phyloP scores from a whole-genome alignment of 257 asterid species.

The Cinchona pubescens region DNA sequence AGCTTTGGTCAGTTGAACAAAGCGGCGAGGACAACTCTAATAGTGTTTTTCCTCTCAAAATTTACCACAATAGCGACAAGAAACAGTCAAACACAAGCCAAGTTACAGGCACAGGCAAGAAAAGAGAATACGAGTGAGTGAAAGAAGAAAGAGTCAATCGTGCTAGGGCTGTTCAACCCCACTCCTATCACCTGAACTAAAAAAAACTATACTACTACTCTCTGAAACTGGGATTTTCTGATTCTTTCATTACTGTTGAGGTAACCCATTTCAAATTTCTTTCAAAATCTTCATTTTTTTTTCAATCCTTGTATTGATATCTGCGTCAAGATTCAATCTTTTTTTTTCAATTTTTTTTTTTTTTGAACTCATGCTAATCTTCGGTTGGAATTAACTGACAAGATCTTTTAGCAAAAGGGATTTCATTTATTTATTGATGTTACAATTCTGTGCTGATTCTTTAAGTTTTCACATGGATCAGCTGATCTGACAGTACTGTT shows the following conservation, averaged over 20 bases:
- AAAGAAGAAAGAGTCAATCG: not conserved
- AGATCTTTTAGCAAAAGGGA: conserved; percentile 25
- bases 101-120: conserved; percentile 11
- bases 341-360: too few species aligned
- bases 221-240: conserved; percentile 4
- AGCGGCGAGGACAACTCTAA: conserved; percentile 6
- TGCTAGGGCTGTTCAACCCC: conserved; percentile 5
- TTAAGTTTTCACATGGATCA: conserved; percentile 1
- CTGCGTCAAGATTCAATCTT: conserved; percentile 14
- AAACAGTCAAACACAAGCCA: conserved; percentile 18
- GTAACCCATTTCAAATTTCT: conserved; percentile 29
- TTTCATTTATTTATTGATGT: conserved; percentile 12
- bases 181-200: not conserved
- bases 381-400: conserved; percentile 8
- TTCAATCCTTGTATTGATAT: not conserved
- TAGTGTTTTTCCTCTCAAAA: not conserved
- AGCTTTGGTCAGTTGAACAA: not conserved
- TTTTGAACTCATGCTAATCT: conserved; percentile 2
- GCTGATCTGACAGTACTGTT: conserved; percentile 19
- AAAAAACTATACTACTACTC: not conserved
- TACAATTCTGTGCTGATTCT: conserved; percentile 15
- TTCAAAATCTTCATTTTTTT: conserved; percentile 14
- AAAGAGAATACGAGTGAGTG: not conserved
- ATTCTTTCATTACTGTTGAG: conserved; percentile 1
- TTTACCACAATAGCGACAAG: conserved; percentile 20